phyloP scores from a whole-genome alignment of 352 stramenopile genomes.

The Globisporangium radiosum region DNA sequence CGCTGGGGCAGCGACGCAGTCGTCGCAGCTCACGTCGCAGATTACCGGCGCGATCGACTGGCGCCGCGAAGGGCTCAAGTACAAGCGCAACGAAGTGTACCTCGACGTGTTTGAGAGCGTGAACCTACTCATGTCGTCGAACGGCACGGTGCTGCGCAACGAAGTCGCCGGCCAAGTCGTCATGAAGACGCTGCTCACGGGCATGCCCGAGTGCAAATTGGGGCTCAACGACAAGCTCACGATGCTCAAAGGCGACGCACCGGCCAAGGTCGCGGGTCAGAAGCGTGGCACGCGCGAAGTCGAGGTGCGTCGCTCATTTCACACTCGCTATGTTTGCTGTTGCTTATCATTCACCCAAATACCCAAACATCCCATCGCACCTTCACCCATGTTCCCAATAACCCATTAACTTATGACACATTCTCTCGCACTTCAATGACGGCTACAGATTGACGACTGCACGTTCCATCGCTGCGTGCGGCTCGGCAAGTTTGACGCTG shows the following conservation, averaged over 20 bases:
- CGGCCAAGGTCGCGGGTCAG: slow-evolving; percentile 53
- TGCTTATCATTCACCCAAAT: too few relatives aligned
- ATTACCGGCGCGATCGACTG: slow-evolving; percentile 87
- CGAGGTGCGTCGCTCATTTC: slow-evolving; percentile 20
- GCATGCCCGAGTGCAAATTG: slow-evolving; percentile 98
- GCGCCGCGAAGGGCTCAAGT: slow-evolving; percentile 94
- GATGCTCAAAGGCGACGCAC: slow-evolving; percentile 91
- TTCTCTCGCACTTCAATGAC: neutral
- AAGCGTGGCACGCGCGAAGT: slow-evolving; percentile 73
- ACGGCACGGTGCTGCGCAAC: slow-evolving; percentile 91
- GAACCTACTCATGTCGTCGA: slow-evolving; percentile 95
- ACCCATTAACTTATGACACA: too few relatives aligned
- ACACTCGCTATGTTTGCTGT: too few relatives aligned
- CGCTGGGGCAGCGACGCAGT: slow-evolving; percentile 87
- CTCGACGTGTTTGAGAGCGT: slow-evolving; percentile 97
- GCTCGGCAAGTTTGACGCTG: slow-evolving; percentile 97
- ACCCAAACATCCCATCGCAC: too few relatives aligned
- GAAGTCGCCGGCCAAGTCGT: slow-evolving; percentile 95
- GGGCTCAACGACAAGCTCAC: slow-evolving; percentile 98
- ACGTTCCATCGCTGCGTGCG: slow-evolving; percentile 98
- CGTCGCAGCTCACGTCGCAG: slow-evolving; percentile 72
- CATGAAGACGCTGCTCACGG: slow-evolving; percentile 97
- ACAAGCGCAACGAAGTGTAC: slow-evolving; percentile 99
- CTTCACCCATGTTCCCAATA: neutral
- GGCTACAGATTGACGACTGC: slow-evolving; percentile 94